Percentiles rank a stretch among this genome's conserved stretches.
These are phyloP conservation scores for Arabidopsis thaliana DNA, from an alignment of 345 rosid genomes.

Conservation along the genomic window DNA sequence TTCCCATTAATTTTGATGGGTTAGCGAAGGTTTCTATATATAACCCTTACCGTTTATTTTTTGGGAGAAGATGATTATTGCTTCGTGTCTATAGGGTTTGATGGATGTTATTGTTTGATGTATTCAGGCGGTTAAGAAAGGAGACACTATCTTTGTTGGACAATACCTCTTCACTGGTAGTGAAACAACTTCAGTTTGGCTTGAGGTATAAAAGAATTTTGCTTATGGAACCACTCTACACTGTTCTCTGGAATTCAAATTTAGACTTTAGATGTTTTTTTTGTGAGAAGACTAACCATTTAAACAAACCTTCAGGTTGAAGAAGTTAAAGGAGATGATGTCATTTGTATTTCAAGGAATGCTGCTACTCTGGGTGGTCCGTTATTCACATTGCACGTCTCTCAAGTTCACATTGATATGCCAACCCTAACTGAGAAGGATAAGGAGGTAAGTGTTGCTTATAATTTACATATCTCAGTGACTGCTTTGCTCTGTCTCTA, in stretches of 20 bases:
- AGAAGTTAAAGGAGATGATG: slow-evolving; percentile 78
- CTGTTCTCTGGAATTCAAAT: neutral
- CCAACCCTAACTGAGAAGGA: slow-evolving; percentile 89
- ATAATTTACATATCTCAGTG: neutral
- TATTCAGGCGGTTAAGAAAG: slow-evolving; percentile 78
- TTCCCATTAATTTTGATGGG: slow-evolving; percentile 89
- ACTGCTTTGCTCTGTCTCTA: neutral
- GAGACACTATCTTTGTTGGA: slow-evolving; percentile 92
- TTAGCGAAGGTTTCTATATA: slow-evolving; percentile 67
- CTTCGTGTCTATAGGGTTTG: neutral
- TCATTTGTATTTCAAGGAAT: slow-evolving; percentile 80
- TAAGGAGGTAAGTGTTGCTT: slow-evolving; percentile 63
- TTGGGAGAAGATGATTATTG: neutral
- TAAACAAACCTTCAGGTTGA: slow-evolving; percentile 56
- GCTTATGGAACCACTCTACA: neutral
- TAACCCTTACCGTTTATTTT: neutral
- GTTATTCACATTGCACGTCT: slow-evolving; percentile 78
- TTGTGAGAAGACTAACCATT: slow-evolving; percentile 14
- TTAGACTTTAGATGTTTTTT: slow-evolving; percentile 9
- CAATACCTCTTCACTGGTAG: slow-evolving; percentile 93
- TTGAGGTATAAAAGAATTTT: slow-evolving; percentile 59
- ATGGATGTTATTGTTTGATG: slow-evolving; percentile 30
- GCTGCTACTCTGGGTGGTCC: slow-evolving; percentile 85
- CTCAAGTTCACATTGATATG: slow-evolving; percentile 80
- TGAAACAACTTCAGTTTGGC: slow-evolving; percentile 95